phyloP scores from a whole-genome alignment of 768 basidiomycete species.

The Saitozyma sp. region DNA sequence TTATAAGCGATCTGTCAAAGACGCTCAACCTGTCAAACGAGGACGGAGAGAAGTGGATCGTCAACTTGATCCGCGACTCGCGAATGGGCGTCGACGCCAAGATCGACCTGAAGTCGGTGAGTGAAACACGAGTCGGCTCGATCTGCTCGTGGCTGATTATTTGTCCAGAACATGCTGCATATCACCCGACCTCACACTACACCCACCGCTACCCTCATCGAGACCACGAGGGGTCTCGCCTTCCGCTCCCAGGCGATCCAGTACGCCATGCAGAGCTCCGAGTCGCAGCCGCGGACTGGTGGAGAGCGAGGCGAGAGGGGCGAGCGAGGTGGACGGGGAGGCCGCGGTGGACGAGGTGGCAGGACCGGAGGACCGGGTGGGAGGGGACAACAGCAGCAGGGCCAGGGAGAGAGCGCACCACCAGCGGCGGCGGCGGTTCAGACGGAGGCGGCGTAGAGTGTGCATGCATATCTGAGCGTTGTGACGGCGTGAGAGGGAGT shows the following conservation, averaged over 20 bases:
- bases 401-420: too few relatives aligned
- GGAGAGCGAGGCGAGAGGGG: slow-evolving; percentile 29
- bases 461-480: too few relatives aligned
- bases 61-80: slow-evolving; percentile 96
- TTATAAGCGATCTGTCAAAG: slow-evolving; percentile 77
- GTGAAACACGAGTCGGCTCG: slow-evolving; percentile 19
- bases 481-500: too few relatives aligned
- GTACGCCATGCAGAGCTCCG: slow-evolving; percentile 63
- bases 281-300: slow-evolving; percentile 12
- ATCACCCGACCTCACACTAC: slow-evolving; percentile 87
- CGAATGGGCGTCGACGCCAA: slow-evolving; percentile 95
- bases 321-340: slow-evolving; percentile 19
- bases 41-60: slow-evolving; percentile 99
- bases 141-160: background rate
- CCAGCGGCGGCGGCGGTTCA: too few relatives aligned
- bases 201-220: slow-evolving; percentile 90
- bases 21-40: slow-evolving; percentile 88
- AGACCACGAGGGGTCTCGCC: slow-evolving; percentile 88
- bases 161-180: slow-evolving; percentile 82
- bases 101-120: slow-evolving; percentile 91
- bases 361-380: slow-evolving; percentile 1
- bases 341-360: slow-evolving; percentile 11
- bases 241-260: slow-evolving; percentile 88
- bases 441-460: too few relatives aligned
- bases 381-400: too few relatives aligned